These are phyloP conservation scores for Diaporthe sp. DNA, from an alignment of 2,329 filamentous ascomycete species.

Conservation along the genomic window DNA sequence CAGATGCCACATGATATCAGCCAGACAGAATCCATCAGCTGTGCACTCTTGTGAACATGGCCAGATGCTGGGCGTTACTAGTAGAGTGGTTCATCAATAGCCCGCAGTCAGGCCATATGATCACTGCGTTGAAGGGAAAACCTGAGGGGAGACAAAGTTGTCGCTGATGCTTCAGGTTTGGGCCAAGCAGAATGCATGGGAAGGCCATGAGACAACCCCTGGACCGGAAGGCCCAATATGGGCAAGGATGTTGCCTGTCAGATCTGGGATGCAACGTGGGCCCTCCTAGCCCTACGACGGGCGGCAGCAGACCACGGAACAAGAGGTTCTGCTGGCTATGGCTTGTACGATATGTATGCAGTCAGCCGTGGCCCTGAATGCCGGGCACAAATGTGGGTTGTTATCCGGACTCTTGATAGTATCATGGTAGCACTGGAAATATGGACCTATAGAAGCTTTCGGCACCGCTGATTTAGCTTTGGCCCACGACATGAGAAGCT, in stretches of 20 bases:
- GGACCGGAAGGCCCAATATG: neutral
- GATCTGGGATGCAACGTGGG: constrained; percentile 13
- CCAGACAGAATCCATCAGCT: neutral
- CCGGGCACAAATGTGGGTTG: neutral
- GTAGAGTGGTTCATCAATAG: neutral
- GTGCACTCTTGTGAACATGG: neutral
- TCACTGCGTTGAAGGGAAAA: neutral
- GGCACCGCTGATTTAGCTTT: constrained; percentile 1
- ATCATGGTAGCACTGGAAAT: neutral
- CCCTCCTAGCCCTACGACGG: constrained; percentile 10
- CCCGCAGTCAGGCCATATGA: neutral
- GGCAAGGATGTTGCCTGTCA: constrained; percentile 14
- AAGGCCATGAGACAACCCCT: constrained; percentile 15
- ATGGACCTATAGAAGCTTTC: neutral
- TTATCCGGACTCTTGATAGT: neutral
- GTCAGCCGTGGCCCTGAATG: neutral
- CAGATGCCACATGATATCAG: neutral
- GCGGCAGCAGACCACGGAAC: too few relatives aligned
- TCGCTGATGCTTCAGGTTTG: constrained; percentile 22
- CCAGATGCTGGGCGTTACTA: neutral
- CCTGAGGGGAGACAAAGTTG: constrained; percentile 9
- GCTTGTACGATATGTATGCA: neutral
- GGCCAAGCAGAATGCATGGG: constrained; percentile 15
- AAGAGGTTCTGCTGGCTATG: too few relatives aligned
- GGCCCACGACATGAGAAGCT: constrained; percentile 5